Conservation (phyloP, 352 stramenopile species). For the Globisporangium apiculatum region DNA sequence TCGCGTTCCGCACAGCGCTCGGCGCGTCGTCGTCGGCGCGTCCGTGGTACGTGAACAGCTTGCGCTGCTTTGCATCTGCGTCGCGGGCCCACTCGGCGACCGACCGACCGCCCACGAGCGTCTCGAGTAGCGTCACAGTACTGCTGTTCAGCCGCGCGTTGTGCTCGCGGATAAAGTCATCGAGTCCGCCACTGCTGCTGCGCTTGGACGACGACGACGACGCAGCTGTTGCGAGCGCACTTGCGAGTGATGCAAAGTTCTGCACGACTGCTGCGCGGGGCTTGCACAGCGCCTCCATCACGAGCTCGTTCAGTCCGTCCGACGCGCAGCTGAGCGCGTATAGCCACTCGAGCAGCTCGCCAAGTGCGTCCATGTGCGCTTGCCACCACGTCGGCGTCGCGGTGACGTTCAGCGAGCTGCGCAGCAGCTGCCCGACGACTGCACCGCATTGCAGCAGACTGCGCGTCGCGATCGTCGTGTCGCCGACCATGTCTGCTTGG, state of each 20-base stretch:
- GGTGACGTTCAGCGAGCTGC: conserved; percentile 65
- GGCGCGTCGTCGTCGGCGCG: conserved; percentile 5
- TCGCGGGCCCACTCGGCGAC: conserved; percentile 16
- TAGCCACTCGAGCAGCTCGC: conserved; percentile 64
- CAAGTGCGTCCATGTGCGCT: conserved; percentile 44
- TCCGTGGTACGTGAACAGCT: conserved; percentile 25
- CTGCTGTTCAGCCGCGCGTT: conserved; percentile 13
- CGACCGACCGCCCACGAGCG: neutral
- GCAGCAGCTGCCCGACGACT: conserved; percentile 42
- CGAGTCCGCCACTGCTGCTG: conserved; percentile 1
- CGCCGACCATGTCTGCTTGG: conserved; percentile 53
- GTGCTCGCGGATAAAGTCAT: conserved; percentile 19
- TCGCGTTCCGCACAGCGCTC: conserved; percentile 18
- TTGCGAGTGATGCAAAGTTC: conserved; percentile 28
- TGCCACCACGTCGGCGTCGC: conserved; percentile 66
- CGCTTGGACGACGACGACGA: neutral
- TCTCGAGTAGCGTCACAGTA: conserved; percentile 10
- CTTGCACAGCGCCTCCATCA: conserved; percentile 59
- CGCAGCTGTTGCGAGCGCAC: conserved; percentile 13
- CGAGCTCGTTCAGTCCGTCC: conserved; percentile 63
- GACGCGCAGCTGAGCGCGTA: conserved; percentile 57
- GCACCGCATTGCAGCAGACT: conserved; percentile 39
- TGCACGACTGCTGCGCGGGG: conserved; percentile 25
- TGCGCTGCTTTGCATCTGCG: conserved; percentile 23
- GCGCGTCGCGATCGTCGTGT: conserved; percentile 34